Percentiles rank a stretch among this genome's conserved stretches.
phyloP scores from a whole-genome alignment of 176 grass and related monocot genomes.

The Chloris gayana region DNA sequence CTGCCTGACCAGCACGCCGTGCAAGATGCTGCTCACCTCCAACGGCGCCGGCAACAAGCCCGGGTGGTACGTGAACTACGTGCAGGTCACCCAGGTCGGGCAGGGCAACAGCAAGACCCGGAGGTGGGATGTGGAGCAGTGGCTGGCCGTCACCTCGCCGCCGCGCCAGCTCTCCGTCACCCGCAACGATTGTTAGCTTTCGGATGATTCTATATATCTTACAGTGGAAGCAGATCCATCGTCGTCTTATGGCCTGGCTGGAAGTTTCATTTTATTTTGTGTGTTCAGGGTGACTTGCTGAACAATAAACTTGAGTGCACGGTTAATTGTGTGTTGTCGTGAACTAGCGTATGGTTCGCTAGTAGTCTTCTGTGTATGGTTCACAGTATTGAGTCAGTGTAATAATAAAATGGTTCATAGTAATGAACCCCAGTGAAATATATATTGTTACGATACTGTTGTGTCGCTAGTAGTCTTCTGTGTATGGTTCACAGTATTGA shows the following conservation, averaged over 20 bases:
- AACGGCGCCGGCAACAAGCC: not conserved
- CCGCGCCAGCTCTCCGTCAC: not conserved
- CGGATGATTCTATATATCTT: not conserved
- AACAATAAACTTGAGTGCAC: not conserved
- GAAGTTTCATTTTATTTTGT: not conserved
- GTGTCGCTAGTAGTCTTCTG: no score
- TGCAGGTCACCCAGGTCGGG: not conserved
- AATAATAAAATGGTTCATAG: not conserved
- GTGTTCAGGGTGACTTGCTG: not conserved
- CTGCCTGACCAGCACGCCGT: not conserved
- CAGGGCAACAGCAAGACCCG: not conserved
- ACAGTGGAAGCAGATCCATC: no score
- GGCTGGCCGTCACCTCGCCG: not conserved
- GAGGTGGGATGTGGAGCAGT: not conserved
- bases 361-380: not conserved
- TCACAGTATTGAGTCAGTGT: not conserved
- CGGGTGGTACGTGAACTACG: conserved; percentile 2
- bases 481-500: no score
- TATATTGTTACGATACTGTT: not conserved
- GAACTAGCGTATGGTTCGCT: not conserved
- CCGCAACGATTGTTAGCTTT: not conserved
- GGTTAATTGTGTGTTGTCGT: not conserved
- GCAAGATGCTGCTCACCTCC: not conserved
- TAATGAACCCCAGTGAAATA: not conserved
- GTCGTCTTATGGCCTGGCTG: no score